Evolutionary conservation across 2,329 filamentous ascomycete genomes (phyloP).

Genomic region (Coniochaeta ligniaria): DNA sequence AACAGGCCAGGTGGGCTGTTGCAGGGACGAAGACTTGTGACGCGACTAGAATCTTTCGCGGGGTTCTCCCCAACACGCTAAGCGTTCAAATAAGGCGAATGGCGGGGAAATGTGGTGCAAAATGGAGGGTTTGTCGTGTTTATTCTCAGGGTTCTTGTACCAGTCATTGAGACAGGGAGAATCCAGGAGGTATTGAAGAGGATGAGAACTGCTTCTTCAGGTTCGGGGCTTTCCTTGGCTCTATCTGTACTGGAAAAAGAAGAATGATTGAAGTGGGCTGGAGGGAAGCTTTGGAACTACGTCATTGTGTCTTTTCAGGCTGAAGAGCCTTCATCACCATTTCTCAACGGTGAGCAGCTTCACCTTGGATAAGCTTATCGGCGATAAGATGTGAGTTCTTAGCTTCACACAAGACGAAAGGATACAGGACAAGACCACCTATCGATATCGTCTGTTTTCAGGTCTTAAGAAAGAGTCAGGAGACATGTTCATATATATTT

Average conservation of each 20-base stretch:
- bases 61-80: neutral
- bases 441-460: no score
- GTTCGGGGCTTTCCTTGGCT: neutral
- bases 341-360: neutral
- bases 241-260: neutral
- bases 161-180: no score
- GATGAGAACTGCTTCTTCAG: neutral
- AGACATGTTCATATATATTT: neutral
- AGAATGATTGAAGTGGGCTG: neutral
- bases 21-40: neutral
- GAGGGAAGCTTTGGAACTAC: neutral
- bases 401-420: neutral
- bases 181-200: neutral
- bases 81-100: neutral
- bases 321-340: neutral
- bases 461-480: neutral
- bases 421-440: no score
- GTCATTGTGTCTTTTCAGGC: conserved; percentile 2
- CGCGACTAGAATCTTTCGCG: neutral
- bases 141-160: no score
- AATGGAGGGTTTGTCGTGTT: neutral
- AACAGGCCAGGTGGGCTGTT: neutral
- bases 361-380: neutral
- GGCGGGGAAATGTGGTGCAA: no score
- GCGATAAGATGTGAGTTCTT: neutral